Evolutionary conservation across 768 basidiomycete species (phyloP).

Genomic region (Podaxis carcinomalis): DNA sequence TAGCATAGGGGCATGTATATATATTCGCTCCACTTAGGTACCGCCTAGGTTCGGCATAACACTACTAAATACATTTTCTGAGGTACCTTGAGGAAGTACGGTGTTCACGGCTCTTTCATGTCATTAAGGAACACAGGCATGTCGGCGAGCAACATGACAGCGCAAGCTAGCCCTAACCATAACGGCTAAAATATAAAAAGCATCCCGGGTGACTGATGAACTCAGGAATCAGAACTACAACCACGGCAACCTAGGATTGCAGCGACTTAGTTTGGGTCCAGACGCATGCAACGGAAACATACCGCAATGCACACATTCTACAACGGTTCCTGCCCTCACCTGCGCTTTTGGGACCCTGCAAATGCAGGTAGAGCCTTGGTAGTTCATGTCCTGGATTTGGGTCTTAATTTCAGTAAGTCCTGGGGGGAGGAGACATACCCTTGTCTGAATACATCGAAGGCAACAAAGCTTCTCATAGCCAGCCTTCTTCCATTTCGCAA

Average conservation of each 20-base stretch:
- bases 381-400: slow-evolving; percentile 87
- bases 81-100: not conserved
- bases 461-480: slow-evolving; percentile 99
- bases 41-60: not conserved
- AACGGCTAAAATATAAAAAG: not conserved
- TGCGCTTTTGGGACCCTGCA: slow-evolving; percentile 96
- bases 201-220: not conserved
- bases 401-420: not conserved
- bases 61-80: not conserved
- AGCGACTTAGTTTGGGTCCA: not conserved
- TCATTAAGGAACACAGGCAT: not conserved
- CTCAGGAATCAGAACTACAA: slow-evolving; percentile 77
- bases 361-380: slow-evolving; percentile 96
- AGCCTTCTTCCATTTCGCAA: slow-evolving; percentile 99
- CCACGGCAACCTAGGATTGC: slow-evolving; percentile 73
- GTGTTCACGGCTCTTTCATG: not conserved
- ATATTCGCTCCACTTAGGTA: too few relatives aligned
- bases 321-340: slow-evolving; percentile 83
- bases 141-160: not conserved
- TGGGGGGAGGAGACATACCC: slow-evolving; percentile 36
- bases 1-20: too few relatives aligned
- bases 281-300: slow-evolving; percentile 25
- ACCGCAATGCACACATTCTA: slow-evolving; percentile 98
- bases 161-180: not conserved
- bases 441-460: slow-evolving; percentile 92